Conservation (phyloP, 1,284 basidiomycete species). For the Boletellus sp. region DNA sequence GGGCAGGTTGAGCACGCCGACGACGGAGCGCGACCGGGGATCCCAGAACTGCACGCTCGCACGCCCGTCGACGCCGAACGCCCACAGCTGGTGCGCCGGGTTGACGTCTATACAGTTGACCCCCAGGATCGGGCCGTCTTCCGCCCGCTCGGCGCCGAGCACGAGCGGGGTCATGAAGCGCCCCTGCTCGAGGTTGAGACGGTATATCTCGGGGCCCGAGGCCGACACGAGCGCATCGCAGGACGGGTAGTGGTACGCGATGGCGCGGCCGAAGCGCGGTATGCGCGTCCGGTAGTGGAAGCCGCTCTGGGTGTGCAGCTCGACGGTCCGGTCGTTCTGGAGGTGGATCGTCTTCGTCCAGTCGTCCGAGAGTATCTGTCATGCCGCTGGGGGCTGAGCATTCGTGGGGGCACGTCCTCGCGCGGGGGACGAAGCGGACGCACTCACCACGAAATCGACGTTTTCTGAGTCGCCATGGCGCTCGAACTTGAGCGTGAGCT, state of each 20-base stretch:
- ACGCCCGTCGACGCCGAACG: constrained; percentile 82
- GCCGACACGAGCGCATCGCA: constrained; percentile 79
- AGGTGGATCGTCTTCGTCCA: constrained; percentile 99
- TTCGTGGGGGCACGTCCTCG: too few species aligned
- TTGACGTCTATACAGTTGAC: constrained; percentile 94
- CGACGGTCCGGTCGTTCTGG: constrained; percentile 92
- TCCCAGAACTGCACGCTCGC: constrained; percentile 97
- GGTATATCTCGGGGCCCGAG: constrained; percentile 83
- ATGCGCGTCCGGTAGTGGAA: constrained; percentile 91
- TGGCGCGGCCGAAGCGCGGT: constrained; percentile 88
- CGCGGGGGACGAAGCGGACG: constrained; percentile 34
- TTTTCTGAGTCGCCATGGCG: constrained; percentile 96
- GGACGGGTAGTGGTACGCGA: constrained; percentile 87
- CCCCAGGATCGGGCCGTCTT: constrained; percentile 62
- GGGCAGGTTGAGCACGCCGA: constrained; percentile 79
- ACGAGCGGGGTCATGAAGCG: constrained; percentile 83
- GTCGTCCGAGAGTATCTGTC: constrained; percentile 91
- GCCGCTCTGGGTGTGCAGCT: constrained; percentile 92
- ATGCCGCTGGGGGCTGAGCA: constrained; percentile 8
- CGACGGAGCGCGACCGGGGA: constrained; percentile 76
- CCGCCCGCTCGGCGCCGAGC: constrained; percentile 38
- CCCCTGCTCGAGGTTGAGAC: constrained; percentile 94
- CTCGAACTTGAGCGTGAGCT: constrained; percentile 94
- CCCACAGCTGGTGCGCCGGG: constrained; percentile 86
- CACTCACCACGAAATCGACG: constrained; percentile 93